These are phyloP conservation scores for Plasmopara halstedii DNA, from an alignment of 352 stramenopile species.

Conservation along the genomic window DNA sequence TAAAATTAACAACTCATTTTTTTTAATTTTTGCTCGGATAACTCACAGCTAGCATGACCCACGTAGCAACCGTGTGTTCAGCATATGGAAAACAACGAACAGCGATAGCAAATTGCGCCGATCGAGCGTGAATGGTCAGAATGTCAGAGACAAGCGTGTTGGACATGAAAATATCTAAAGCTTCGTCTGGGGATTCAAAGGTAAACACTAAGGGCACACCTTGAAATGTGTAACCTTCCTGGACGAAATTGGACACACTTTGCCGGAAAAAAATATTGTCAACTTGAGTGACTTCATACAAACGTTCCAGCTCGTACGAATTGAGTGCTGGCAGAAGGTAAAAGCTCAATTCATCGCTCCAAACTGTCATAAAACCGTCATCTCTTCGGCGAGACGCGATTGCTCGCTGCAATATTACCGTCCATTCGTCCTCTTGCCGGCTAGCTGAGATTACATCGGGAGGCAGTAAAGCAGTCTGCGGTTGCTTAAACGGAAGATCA, in stretches of 20 bases:
- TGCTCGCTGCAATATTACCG: constrained; percentile 22
- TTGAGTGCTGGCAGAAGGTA: constrained; percentile 77
- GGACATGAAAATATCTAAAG: constrained; percentile 31
- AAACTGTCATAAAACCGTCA: constrained; percentile 51
- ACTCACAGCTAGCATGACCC: constrained; percentile 81
- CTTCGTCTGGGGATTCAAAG: constrained; percentile 19
- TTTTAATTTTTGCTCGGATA: constrained; percentile 33
- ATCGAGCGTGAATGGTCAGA: constrained; percentile 48
- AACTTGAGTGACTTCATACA: constrained; percentile 51
- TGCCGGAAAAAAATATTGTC: constrained; percentile 82
- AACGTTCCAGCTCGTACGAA: constrained; percentile 81
- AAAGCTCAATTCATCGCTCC: constrained; percentile 72
- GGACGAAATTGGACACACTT: constrained; percentile 69
- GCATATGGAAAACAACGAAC: constrained; percentile 77
- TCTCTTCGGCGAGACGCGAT: constrained; percentile 37
- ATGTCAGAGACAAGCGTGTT: constrained; percentile 53
- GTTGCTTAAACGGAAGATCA: constrained; percentile 31
- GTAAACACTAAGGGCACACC: constrained; percentile 72
- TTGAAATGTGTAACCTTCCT: constrained; percentile 78
- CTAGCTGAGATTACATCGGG: constrained; percentile 26
- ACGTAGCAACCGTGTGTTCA: constrained; percentile 53
- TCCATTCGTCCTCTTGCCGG: constrained; percentile 45
- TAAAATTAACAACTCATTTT: no score
- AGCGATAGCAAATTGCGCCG: constrained; percentile 59
- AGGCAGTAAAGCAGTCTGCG: constrained; percentile 16